Evolutionary conservation across 1,284 basidiomycete species (phyloP), one percentile per base, ranked within the genome.

Genomic region (Thecaphora frezii): DNA sequence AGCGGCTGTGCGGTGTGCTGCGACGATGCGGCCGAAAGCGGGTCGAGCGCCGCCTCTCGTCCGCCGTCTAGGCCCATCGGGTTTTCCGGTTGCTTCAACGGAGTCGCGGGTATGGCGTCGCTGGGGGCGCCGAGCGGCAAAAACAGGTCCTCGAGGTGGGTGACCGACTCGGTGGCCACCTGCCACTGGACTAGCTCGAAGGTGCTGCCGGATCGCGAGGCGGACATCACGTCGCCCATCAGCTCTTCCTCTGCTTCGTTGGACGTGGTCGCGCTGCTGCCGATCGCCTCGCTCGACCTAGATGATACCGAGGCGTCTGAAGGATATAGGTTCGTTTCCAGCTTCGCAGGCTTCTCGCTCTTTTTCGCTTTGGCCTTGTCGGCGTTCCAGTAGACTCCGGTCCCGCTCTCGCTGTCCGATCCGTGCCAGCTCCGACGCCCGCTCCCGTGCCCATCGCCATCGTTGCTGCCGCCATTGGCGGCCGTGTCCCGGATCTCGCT

Each of bases 151-250:
- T 64, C 61, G 1, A 55, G 54, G 4, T 36, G 37, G 25, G 48
- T 22, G 7, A 46, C 45, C 12, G 54, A 51, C 0, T 46, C 46
- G 2, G 56, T 64, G 1, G 52, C 52, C 14, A 64, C 50, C 21
- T 64, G 61, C 61, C 61, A 64, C 1, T 52, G 49, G 0, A 64
- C 47, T 7, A 64, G 43, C 44, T 64, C 56, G 30, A 64, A 18
- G 0, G 49, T 55, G n/a, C 28, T 46, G 23, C 52, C 54, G 38
- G 61, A 64, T 2, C 41, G 43, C 0, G 61, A 43, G 13, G 51
- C 53, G 5, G 33, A 38, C 3, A 52, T 45, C 1, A 46, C 44
- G 0, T 47, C 46, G 2, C 44, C 44, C 0, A 53, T 48, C 0
- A 55, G 44, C 2, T 49, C 54, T 28, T 28, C 28, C 7, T 13